phyloP scores from a whole-genome alignment of 495 filamentous ascomycete genomes.

The Penicilliopsis zonata region DNA sequence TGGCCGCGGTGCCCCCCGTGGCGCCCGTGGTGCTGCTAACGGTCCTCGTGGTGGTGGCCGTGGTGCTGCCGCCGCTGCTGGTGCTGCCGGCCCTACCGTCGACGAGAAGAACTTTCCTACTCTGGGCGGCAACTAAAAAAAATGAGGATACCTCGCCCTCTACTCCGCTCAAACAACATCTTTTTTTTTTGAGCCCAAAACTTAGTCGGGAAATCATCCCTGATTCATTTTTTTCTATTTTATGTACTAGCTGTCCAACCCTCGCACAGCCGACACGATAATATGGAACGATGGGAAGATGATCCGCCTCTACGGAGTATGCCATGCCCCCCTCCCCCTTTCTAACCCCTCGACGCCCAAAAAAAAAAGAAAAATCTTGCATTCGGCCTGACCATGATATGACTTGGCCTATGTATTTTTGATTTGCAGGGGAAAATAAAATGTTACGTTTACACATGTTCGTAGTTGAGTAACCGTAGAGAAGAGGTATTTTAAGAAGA shows the following conservation, averaged over 20 bases:
- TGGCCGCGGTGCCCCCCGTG: slow-evolving; percentile 36
- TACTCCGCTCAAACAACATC: slow-evolving; percentile 6
- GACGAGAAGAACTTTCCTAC: slow-evolving; percentile 42
- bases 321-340: no score
- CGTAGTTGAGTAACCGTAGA: background rate
- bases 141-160: slow-evolving; percentile 1
- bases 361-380: no score
- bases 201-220: no score
- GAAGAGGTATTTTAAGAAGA: no score
- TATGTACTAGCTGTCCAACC: no score
- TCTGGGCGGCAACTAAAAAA: slow-evolving; percentile 34
- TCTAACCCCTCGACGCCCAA: no score
- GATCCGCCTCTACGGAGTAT: no score
- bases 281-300: background rate
- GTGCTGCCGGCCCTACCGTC: slow-evolving; percentile 15
- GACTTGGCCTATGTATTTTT: slow-evolving; percentile 1
- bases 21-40: slow-evolving; percentile 18
- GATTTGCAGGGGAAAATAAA: background rate
- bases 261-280: background rate
- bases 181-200: slow-evolving; percentile 10
- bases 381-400: background rate
- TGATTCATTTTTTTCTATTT: background rate
- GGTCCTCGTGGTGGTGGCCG: slow-evolving; percentile 24
- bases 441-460: no score
- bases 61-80: slow-evolving; percentile 16